Conservation (phyloP, 208 protist species). For the Leishmania arabica region DNA sequence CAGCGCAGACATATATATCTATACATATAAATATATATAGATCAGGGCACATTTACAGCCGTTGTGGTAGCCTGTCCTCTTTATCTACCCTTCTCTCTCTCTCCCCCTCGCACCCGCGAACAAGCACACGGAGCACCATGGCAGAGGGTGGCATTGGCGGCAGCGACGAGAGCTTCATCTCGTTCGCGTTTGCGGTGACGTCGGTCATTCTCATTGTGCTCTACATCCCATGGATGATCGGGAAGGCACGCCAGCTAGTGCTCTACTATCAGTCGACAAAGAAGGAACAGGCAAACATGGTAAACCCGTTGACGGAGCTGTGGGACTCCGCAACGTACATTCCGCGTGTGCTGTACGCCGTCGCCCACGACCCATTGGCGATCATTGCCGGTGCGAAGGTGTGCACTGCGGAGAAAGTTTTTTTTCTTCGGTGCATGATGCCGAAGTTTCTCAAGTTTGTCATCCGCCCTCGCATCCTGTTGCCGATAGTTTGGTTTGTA, state of each 20-base stretch:
- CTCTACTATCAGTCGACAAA: slow-evolving; percentile 68
- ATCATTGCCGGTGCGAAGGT: slow-evolving; percentile 67
- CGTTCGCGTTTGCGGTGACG: slow-evolving; percentile 85
- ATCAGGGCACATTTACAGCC: not conserved
- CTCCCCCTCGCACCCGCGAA: no score
- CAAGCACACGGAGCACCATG: slow-evolving; percentile 13
- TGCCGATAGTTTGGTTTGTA: slow-evolving; percentile 79
- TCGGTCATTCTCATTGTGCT: slow-evolving; percentile 85
- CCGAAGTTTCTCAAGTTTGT: slow-evolving; percentile 90
- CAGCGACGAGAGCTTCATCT: slow-evolving; percentile 90
- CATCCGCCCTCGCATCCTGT: slow-evolving; percentile 79
- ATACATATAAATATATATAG: not conserved
- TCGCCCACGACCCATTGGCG: slow-evolving; percentile 53
- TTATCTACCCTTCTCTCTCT: not conserved
- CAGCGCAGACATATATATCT: not conserved
- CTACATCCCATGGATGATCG: slow-evolving; percentile 88
- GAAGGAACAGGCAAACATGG: slow-evolving; percentile 45
- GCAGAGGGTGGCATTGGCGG: slow-evolving; percentile 65
- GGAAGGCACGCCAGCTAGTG: slow-evolving; percentile 45
- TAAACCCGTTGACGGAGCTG: slow-evolving; percentile 66
- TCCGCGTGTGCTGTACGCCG: slow-evolving; percentile 42
- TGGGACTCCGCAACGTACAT: slow-evolving; percentile 69
- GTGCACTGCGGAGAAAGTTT: slow-evolving; percentile 70
- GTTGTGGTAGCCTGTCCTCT: not conserved
- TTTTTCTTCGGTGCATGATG: slow-evolving; percentile 81